Evolutionary conservation across 176 grass and related monocot genomes (phyloP).

Genomic region (Alopecurus myosuroides): DNA sequence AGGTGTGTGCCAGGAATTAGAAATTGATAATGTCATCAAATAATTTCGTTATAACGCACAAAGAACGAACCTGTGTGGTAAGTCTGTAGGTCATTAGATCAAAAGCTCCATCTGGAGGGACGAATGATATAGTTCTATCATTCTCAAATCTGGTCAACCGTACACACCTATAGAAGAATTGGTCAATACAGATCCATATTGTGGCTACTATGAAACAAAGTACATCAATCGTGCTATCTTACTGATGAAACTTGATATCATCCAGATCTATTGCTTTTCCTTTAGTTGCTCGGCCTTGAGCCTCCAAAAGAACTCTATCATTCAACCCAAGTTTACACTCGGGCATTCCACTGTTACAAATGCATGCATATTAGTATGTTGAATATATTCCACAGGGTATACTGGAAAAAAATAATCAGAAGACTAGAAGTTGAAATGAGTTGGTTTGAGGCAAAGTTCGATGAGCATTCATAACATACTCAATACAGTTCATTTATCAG

Average conservation of each 20-base stretch:
- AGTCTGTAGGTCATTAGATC: conserved; percentile 98
- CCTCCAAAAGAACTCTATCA: conserved; percentile 93
- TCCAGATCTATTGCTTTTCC: conserved; percentile 97
- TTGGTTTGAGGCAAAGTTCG: background rate
- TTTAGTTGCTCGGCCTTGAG: conserved; percentile 92
- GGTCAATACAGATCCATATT: background rate
- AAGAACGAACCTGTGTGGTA: conserved; percentile 69
- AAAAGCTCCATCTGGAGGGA: conserved; percentile 94
- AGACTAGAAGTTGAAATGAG: background rate
- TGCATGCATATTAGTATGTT: background rate
- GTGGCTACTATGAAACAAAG: background rate
- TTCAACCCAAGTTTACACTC: conserved; percentile 98
- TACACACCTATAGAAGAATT: conserved; percentile 60
- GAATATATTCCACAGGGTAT: background rate
- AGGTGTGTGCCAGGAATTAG: background rate
- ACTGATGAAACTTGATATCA: conserved; percentile 99
- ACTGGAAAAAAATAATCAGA: background rate
- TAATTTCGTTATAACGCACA: background rate
- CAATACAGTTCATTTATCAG: background rate
- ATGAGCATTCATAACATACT: background rate
- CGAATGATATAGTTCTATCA: conserved; percentile 96
- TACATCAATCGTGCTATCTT: conserved; percentile 4
- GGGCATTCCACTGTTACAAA: conserved; percentile 84
- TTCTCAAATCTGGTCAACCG: conserved; percentile 96
- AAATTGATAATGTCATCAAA: background rate